Conservation (phyloP, 2,329 filamentous ascomycete genomes). For the Aureobasidium sp. region DNA sequence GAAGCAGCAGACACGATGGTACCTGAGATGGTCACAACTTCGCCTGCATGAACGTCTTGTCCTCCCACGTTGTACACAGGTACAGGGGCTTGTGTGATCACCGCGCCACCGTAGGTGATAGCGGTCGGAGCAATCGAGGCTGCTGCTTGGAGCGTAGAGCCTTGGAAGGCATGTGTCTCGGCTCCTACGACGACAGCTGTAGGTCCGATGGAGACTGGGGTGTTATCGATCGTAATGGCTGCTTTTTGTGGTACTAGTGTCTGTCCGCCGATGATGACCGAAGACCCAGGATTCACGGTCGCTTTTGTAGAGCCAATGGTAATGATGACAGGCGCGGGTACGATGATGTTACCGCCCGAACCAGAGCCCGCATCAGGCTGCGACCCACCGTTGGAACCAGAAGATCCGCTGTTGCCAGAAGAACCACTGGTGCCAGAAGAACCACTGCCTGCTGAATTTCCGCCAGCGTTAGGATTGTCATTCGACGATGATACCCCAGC, state of each 20-base stretch:
- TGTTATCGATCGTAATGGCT: slow-evolving; percentile 27
- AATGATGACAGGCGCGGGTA: slow-evolving; percentile 6
- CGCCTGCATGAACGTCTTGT: slow-evolving; percentile 25
- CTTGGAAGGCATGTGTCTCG: slow-evolving; percentile 8
- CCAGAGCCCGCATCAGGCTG: neutral
- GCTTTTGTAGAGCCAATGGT: slow-evolving; percentile 16
- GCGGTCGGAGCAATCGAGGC: neutral
- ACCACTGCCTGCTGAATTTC: slow-evolving; percentile 14
- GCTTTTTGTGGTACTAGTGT: slow-evolving; percentile 29
- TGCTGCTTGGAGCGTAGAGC: neutral
- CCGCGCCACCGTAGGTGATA: slow-evolving; percentile 14
- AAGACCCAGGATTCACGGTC: slow-evolving; percentile 27
- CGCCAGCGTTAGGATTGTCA: neutral
- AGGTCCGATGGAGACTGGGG: slow-evolving; percentile 25
- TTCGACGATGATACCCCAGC: neutral
- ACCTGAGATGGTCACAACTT: slow-evolving; percentile 22
- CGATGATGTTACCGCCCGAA: neutral
- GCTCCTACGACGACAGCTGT: slow-evolving; percentile 15
- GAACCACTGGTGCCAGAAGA: slow-evolving; percentile 16
- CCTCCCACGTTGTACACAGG: slow-evolving; percentile 25
- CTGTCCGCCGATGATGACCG: slow-evolving; percentile 28
- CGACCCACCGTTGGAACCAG: neutral
- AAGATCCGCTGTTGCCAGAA: slow-evolving; percentile 2
- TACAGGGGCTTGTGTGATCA: slow-evolving; percentile 20
- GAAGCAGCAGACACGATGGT: slow-evolving; percentile 18